Evolutionary conservation across 148 eudicot species (phyloP).

Genomic region (Hydrangea macrophylla): DNA sequence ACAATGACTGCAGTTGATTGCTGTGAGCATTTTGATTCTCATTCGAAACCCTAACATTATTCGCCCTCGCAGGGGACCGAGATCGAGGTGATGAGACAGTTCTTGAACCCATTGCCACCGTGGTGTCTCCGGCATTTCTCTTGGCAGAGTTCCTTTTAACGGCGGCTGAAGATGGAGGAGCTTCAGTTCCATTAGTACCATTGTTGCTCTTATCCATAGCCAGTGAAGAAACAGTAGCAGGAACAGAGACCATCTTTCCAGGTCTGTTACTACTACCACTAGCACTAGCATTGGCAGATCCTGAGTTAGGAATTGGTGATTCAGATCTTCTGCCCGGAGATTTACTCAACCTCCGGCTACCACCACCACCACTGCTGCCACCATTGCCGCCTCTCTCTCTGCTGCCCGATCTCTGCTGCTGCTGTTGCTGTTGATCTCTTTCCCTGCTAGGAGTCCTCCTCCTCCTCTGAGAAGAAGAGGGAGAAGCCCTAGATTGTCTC

Average conservation of each 20-base stretch:
- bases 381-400: slow-evolving; percentile 33
- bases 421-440: slow-evolving; percentile 33
- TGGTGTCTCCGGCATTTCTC: slow-evolving; percentile 54
- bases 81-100: slow-evolving; percentile 41
- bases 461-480: slow-evolving; percentile 26
- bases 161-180: slow-evolving; percentile 10
- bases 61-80: slow-evolving; percentile 41
- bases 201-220: slow-evolving; percentile 49
- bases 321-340: slow-evolving; percentile 88
- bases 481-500: slow-evolving; percentile 53
- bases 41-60: slow-evolving; percentile 17
- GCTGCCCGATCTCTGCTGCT: slow-evolving; percentile 52
- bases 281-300: slow-evolving; percentile 15
- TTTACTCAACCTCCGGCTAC: slow-evolving; percentile 73
- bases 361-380: slow-evolving; percentile 38
- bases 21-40: slow-evolving; percentile 20
- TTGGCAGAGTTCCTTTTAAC: slow-evolving; percentile 77
- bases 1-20: slow-evolving; percentile 17
- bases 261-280: slow-evolving; percentile 30
- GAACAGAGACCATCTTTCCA: slow-evolving; percentile 90
- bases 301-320: slow-evolving; percentile 43
- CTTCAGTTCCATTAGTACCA: slow-evolving; percentile 23
- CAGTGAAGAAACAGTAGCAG: slow-evolving; percentile 67
- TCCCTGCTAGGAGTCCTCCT: slow-evolving; percentile 77
- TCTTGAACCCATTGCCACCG: slow-evolving; percentile 1